Conservation (phyloP, 352 stramenopile genomes). For the Phytophthora crassamura region DNA sequence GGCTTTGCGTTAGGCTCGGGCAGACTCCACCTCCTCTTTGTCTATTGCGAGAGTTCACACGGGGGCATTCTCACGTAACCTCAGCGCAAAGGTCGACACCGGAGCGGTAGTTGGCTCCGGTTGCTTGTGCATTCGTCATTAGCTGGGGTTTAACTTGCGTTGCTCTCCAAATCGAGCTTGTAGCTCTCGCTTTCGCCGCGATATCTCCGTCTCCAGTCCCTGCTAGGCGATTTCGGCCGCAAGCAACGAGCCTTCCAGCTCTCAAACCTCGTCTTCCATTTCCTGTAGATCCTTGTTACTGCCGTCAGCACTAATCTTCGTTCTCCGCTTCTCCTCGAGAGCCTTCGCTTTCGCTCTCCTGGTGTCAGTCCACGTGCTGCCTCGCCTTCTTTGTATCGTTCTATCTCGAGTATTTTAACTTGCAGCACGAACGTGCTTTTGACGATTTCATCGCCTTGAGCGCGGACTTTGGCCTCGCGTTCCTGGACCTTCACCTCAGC, state of each 20-base stretch:
- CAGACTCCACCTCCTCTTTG: constrained; percentile 3
- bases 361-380: constrained; percentile 34
- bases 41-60: constrained; percentile 18
- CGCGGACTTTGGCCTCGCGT: constrained; percentile 50
- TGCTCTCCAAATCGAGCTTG: constrained; percentile 46
- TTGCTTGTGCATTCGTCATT: constrained; percentile 7
- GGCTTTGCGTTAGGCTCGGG: background rate
- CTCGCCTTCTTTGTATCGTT: constrained; percentile 60
- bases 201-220: constrained; percentile 63
- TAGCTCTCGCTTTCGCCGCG: constrained; percentile 53
- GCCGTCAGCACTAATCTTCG: constrained; percentile 20
- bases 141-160: constrained; percentile 12
- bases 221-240: constrained; percentile 37
- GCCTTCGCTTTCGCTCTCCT: constrained; percentile 36
- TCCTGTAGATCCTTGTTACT: constrained; percentile 45
- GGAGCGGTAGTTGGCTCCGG: constrained; percentile 24
- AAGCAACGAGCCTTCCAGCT: constrained; percentile 41
- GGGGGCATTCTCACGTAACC: constrained; percentile 35
- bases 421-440: constrained; percentile 68
- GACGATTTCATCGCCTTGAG: constrained; percentile 61
- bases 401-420: constrained; percentile 56
- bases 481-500: constrained; percentile 46
- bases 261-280: constrained; percentile 49
- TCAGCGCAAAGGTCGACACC: constrained; percentile 49
- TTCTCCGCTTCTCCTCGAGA: constrained; percentile 37